Conservation (phyloP, 257 asterid species). For the Gentiana macrophylla region DNA sequence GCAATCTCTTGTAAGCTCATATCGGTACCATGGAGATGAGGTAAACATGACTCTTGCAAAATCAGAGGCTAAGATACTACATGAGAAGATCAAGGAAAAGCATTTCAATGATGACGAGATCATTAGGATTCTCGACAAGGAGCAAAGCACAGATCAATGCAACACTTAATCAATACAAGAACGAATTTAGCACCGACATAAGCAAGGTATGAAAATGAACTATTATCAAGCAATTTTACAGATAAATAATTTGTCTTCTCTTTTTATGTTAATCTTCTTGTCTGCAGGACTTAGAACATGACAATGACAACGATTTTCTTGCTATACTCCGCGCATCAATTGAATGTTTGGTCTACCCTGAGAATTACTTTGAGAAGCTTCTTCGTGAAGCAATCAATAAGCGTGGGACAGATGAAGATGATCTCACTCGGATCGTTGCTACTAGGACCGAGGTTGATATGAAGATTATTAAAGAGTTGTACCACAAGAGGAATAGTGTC, state of each 20-base stretch:
- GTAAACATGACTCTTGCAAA: slow-evolving; percentile 79
- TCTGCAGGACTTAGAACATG: slow-evolving; percentile 68
- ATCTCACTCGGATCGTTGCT: slow-evolving; percentile 61
- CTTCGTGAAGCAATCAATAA: slow-evolving; percentile 56
- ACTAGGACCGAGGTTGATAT: slow-evolving; percentile 88
- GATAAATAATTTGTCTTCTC: background rate
- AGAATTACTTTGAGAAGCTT: slow-evolving; percentile 72
- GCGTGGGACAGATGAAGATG: slow-evolving; percentile 76
- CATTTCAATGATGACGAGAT: slow-evolving; percentile 63
- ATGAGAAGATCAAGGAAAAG: slow-evolving; percentile 64
- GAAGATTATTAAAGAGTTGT: slow-evolving; percentile 46
- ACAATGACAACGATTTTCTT: slow-evolving; percentile 61
- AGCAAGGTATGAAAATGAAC: slow-evolving; percentile 37
- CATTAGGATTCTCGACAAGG: slow-evolving; percentile 78
- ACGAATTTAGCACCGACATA: slow-evolving; percentile 51
- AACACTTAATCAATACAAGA: slow-evolving; percentile 78
- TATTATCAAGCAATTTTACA: background rate
- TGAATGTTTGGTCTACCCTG: slow-evolving; percentile 59
- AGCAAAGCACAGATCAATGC: slow-evolving; percentile 87
- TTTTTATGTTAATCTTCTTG: background rate
- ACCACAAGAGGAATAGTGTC: slow-evolving; percentile 67
- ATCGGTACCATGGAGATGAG: slow-evolving; percentile 78
- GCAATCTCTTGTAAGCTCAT: slow-evolving; percentile 70
- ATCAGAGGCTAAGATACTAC: slow-evolving; percentile 76
- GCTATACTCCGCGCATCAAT: slow-evolving; percentile 47